Evolutionary conservation across 1,139 yeast species (phyloP).

Genomic region (Blastobotrys malaysiensis): DNA sequence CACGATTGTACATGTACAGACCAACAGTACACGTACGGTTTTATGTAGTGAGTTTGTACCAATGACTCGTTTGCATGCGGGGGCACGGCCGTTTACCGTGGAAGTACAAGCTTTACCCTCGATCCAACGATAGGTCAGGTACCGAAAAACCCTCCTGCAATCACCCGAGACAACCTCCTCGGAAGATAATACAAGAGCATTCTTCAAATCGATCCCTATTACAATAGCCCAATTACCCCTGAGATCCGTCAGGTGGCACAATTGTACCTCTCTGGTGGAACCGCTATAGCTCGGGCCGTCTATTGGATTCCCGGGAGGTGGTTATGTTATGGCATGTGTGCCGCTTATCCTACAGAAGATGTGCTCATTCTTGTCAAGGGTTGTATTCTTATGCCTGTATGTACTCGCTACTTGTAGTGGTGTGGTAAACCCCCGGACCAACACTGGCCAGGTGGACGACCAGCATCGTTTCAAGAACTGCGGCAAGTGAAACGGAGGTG

Average conservation of each 20-base stretch:
- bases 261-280: no score
- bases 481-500: not conserved
- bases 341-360: not conserved
- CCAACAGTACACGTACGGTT: no score
- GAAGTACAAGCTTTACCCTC: not conserved
- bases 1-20: not conserved
- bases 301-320: no score
- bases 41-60: not conserved
- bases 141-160: not conserved
- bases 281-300: no score
- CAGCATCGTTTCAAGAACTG: not conserved
- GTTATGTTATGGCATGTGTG: not conserved
- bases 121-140: not conserved
- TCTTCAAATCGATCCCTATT: not conserved
- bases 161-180: not conserved
- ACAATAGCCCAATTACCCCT: not conserved
- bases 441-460: not conserved
- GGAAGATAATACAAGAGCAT: not conserved
- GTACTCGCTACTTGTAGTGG: not conserved
- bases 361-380: not conserved
- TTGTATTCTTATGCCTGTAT: not conserved
- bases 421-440: not conserved
- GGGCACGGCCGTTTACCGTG: conserved; percentile 1
- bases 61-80: not conserved
- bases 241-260: not conserved